Evolutionary conservation across 331 rosid species (phyloP), one percentile per base, ranked within the genome.

Genomic region (Malus hybrid): DNA sequence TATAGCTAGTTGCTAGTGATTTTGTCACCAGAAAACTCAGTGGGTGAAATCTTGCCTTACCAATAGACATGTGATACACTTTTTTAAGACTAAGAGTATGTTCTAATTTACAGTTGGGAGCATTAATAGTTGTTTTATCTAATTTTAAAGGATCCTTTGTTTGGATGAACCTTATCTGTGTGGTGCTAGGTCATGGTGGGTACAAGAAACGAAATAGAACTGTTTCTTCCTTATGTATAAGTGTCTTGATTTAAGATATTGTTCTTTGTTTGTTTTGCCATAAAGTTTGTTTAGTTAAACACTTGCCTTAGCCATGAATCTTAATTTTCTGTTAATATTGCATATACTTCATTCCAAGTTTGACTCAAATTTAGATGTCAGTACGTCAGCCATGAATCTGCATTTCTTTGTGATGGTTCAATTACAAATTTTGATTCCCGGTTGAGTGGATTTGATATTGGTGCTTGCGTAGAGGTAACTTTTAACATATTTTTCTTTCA

Each of bases 371-470:
- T 74, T 79, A 50, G 84, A 80, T 77, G 79, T 73, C 56, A 84
- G 70, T 55, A 60, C 46, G 54, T 81, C 78, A 36, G 80, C 79
- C 74, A 63, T 88, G 39, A 87, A 76, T 91, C 97, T 71, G 84
- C 85, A 67, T 33, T 85, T 78, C 96, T 94, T 57, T 94, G 88
- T 83, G 92, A 91, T 70, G 97, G 97, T 77, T 94, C 99, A 50
- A 88, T 94, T 73, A 90, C 93, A 63, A 84, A 66, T 34, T 86
- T 84, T 75, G 92, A 87, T 82, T 79, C 95, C 52, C 80, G 91
- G 79, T 74, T 92, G 81, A 83, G 80, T 71, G 93, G 89, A 60
- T 91, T 90, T 87, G 99, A 94, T 76, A 91, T 94, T 60, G 99
- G 93, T 76, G 92, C 97, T 79, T 94, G 99, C 42, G 42, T 36